phyloP scores from a whole-genome alignment of 768 basidiomycete genomes.

The Hemileccinum impolitum region DNA sequence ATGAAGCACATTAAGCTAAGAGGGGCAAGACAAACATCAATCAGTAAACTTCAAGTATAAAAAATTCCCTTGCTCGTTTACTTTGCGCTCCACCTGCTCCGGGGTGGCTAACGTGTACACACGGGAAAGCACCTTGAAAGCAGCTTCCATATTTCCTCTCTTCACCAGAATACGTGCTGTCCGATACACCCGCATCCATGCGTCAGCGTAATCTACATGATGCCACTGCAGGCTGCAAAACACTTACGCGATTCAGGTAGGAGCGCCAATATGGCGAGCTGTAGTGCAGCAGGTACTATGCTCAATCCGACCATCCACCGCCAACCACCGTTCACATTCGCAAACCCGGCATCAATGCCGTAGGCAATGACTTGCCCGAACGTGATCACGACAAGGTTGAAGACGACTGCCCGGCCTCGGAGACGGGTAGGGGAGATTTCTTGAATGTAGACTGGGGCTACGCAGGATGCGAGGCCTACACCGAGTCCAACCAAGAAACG shows the following conservation, averaged over 20 bases:
- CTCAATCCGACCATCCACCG: constrained; percentile 83
- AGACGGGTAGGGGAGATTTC: constrained; percentile 75
- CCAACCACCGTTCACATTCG: constrained; percentile 62
- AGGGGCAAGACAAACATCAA: neutral
- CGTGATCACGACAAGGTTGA: constrained; percentile 85
- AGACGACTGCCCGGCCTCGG: constrained; percentile 73
- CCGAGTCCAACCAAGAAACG: constrained; percentile 74
- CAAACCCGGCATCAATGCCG: constrained; percentile 68
- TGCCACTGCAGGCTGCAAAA: neutral
- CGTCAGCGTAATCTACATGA: neutral
- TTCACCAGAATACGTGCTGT: constrained; percentile 65
- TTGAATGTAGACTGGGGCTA: constrained; percentile 81
- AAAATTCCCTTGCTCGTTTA: constrained; percentile 13
- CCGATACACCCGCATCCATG: neutral
- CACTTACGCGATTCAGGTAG: constrained; percentile 76
- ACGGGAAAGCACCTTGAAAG: constrained; percentile 53
- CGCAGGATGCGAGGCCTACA: constrained; percentile 72
- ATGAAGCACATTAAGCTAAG: constrained; percentile 55
- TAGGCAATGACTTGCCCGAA: constrained; percentile 79
- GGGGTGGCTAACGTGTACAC: constrained; percentile 65
- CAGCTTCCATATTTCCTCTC: constrained; percentile 46
- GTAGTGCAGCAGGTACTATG: constrained; percentile 62
- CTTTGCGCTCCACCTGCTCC: constrained; percentile 66
- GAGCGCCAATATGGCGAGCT: constrained; percentile 56
- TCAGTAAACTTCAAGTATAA: neutral